Evolutionary conservation across 768 basidiomycete species (phyloP).

Genomic region (Hebeloma cylindrosporum): DNA sequence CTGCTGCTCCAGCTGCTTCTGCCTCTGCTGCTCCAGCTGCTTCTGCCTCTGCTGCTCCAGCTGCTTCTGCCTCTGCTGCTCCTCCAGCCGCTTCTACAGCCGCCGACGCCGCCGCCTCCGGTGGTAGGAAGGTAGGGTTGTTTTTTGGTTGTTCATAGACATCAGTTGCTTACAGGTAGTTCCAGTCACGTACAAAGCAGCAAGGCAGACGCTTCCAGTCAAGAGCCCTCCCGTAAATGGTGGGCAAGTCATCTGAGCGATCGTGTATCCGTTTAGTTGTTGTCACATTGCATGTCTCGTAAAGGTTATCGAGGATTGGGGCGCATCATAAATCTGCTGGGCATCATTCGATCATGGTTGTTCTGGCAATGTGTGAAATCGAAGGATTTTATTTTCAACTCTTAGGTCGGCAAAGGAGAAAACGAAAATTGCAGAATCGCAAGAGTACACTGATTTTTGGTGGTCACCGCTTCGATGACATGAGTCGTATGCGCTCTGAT

Average conservation of each 20-base stretch:
- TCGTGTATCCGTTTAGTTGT: slow-evolving; percentile 26
- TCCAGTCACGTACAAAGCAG: slow-evolving; percentile 10
- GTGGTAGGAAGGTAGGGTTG: too few species aligned
- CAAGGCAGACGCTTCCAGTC: slow-evolving; percentile 13
- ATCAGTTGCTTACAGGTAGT: not conserved
- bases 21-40: slow-evolving; percentile 9
- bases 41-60: slow-evolving; percentile 14
- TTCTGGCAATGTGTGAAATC: slow-evolving; percentile 8
- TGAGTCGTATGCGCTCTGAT: slow-evolving; percentile 48
- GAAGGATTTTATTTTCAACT: not conserved
- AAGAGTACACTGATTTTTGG: too few species aligned
- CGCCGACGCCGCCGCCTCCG: slow-evolving; percentile 7
- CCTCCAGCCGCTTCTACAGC: slow-evolving; percentile 8
- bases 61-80: slow-evolving; percentile 7
- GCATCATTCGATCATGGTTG: slow-evolving; percentile 21
- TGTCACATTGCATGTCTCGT: slow-evolving; percentile 24
- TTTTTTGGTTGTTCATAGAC: not conserved
- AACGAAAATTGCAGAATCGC: too few species aligned
- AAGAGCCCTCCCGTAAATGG: slow-evolving; percentile 13
- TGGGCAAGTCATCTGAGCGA: slow-evolving; percentile 20
- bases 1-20: slow-evolving; percentile 9
- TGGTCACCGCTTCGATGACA: slow-evolving; percentile 16
- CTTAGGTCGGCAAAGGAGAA: too few species aligned
- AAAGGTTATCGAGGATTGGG: too few species aligned
- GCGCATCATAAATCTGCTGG: slow-evolving; percentile 17